These are phyloP conservation scores for Penicillium sp. DNA, from an alignment of 2,329 filamentous ascomycete genomes.

Conservation along the genomic window DNA sequence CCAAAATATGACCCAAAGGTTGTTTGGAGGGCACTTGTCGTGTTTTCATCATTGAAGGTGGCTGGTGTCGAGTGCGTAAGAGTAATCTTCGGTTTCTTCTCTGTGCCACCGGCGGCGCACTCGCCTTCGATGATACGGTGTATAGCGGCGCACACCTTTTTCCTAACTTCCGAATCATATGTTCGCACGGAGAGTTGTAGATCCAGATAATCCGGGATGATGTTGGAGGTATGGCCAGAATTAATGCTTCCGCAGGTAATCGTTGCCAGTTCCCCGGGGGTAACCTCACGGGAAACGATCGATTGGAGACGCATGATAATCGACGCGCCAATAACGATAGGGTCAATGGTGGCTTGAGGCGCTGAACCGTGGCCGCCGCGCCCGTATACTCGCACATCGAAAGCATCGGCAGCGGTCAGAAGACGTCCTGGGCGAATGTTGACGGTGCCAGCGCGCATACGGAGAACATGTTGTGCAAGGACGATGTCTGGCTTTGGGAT, in stretches of 20 bases:
- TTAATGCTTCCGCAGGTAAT: constrained; percentile 44
- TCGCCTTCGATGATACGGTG: constrained; percentile 49
- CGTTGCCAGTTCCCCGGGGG: constrained; percentile 40
- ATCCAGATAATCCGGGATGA: constrained; percentile 42
- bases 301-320: constrained; percentile 40
- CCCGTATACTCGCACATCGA: constrained; percentile 39
- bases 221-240: constrained; percentile 42
- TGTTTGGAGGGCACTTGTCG: constrained; percentile 41
- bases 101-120: constrained; percentile 45
- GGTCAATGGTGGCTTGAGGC: constrained; percentile 45
- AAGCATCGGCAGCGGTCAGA: constrained; percentile 34
- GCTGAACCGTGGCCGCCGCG: constrained; percentile 42
- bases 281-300: constrained; percentile 38
- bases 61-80: constrained; percentile 44
- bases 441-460: constrained; percentile 34
- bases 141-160: constrained; percentile 36
- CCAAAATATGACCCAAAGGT: constrained; percentile 46
- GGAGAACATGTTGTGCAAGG: constrained; percentile 51
- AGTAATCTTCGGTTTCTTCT: constrained; percentile 41
- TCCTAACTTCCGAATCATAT: constrained; percentile 28
- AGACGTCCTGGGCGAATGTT: constrained; percentile 31
- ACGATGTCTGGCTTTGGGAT: constrained; percentile 53
- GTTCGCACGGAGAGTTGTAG: constrained; percentile 42
- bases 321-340: constrained; percentile 42
- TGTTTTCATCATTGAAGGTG: constrained; percentile 48